Base-by-base conservation (phyloP, 768 basidiomycete genomes). In the Lyophyllum decastes region DNA sequence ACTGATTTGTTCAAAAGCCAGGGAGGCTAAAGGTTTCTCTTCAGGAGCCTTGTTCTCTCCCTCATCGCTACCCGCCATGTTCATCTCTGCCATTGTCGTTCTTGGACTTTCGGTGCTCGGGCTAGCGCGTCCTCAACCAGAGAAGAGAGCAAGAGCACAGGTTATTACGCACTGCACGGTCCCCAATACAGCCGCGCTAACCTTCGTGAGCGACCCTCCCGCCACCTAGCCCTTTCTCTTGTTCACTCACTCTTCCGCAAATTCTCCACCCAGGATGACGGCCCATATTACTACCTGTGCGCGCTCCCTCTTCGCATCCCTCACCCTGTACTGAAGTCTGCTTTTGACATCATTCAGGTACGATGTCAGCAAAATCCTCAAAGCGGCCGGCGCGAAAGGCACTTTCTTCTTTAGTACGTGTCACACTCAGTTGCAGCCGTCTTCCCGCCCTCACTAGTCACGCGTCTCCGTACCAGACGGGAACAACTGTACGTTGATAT, bases 351-450 rank as follows among this genome's bases (percentile, higher is more conserved):
- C 10, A 24, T 45, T 30, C 48, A 64, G 61, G 16, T 52, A 61
- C 38, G 60, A 61, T 9, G 48, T 56, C n/a, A 58, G 52, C 48
- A 50, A 60, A 7, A 33, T 24, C 27, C 55, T 73, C 16, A 67
- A 64, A 21, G 61, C 58, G 19, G 65, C 62, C 41, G 63, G 62
- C 43, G 73, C 68, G 3, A 67, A 67, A 27, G 73, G 69, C 16
- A 72, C 71, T 1, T 71, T 72, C 45, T 73, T 73, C 63, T 70
- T 69, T 53, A 73, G 71, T 72, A 47, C 17, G 70, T 61, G 19
- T 47, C 24, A 9, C 1, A 27, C 14, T 30, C 24, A 19, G 17
- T 19, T 49, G 22, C 1, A 7, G 5, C 27, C 11, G 12, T 10
- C 30, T 26, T 19, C 16, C 19, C 27, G 9, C 10, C 33, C 49